Evolutionary conservation across 2,329 filamentous ascomycete genomes (phyloP), one percentile per base, ranked within the genome.

Genomic region (Chalara sp.): DNA sequence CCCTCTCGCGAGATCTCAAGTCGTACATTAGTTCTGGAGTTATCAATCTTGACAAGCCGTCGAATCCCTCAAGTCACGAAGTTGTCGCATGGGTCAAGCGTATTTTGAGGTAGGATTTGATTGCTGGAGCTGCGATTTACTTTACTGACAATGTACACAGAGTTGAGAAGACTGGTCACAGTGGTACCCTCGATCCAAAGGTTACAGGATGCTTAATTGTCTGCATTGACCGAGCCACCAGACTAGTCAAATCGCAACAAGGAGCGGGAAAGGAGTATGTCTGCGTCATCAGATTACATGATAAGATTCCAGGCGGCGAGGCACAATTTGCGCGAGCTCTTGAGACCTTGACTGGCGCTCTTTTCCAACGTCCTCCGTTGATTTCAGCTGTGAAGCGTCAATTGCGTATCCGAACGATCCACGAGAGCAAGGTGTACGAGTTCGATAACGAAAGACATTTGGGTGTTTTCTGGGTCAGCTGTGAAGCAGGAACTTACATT

Each of bases 51-150:
- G 89, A 95, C 76, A 95, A 95, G 77, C 93, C 92, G 52, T 95
- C 91, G 48, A 99, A 99, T 76, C 92, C 92, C 49, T 96, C 91
- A 61, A 93, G 87, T 66, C 93, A 99, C 80, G 93, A 99, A 78
- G 93, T 99, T 60, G 93, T 99, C 67, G 92, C 93, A 60, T 99
- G 93, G 93, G 87, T 97, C 63, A 99, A 99, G 85, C 86, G 92
- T 64, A 97, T 97, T 65, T 79, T 99, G 51, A 85, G 87, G 86
- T 90, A 81, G 58, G 72, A 66, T 31, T 13, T 21, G 21, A 21
- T 21, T 29, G 39, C 6, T 28, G 29, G 30, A 30, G 32, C 48
- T 21, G 7, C 21, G 52, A 50, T 58, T 35, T 49, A 6, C 46
- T 57, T 6, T 51, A 58, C 53, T 54, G 41, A 57, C 12, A 35